Conservation (phyloP, 352 stramenopile species). For the Globisporangium takayamanum region DNA sequence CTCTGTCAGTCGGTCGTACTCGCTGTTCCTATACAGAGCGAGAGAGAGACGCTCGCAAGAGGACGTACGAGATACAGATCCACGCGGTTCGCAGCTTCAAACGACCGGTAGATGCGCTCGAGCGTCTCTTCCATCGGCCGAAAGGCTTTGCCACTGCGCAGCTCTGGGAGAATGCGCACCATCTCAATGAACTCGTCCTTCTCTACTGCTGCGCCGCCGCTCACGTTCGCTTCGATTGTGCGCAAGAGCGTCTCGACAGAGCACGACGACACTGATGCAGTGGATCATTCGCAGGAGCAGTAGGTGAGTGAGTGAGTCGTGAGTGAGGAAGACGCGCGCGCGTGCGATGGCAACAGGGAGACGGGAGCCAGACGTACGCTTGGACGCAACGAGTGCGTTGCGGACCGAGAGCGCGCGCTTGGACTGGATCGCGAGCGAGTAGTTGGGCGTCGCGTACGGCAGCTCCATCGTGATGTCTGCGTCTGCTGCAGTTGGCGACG, state of each 20-base stretch:
- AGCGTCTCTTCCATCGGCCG: constrained; percentile 58
- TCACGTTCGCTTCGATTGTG: constrained; percentile 29
- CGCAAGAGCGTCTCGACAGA: constrained; percentile 28
- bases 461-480: constrained; percentile 44
- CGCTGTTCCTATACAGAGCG: not conserved
- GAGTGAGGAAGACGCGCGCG: not conserved
- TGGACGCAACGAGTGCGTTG: constrained; percentile 66
- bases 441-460: constrained; percentile 50
- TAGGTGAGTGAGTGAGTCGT: not conserved
- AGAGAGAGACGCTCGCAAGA: not conserved
- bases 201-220: constrained; percentile 20
- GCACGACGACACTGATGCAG: constrained; percentile 30
- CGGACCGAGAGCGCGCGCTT: constrained; percentile 59
- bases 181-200: constrained; percentile 58
- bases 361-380: constrained; percentile 19
- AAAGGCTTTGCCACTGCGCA: constrained; percentile 54
- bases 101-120: constrained; percentile 57
- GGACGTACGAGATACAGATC: constrained; percentile 52
- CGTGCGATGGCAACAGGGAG: not conserved
- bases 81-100: constrained; percentile 43
- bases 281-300: not conserved
- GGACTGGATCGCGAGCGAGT: constrained; percentile 58
- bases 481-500: constrained; percentile 37
- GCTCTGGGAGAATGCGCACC: constrained; percentile 41
- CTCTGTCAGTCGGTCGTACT: not conserved